phyloP scores from a whole-genome alignment of 2,329 filamentous ascomycete genomes.

The Penicillium sp. region DNA sequence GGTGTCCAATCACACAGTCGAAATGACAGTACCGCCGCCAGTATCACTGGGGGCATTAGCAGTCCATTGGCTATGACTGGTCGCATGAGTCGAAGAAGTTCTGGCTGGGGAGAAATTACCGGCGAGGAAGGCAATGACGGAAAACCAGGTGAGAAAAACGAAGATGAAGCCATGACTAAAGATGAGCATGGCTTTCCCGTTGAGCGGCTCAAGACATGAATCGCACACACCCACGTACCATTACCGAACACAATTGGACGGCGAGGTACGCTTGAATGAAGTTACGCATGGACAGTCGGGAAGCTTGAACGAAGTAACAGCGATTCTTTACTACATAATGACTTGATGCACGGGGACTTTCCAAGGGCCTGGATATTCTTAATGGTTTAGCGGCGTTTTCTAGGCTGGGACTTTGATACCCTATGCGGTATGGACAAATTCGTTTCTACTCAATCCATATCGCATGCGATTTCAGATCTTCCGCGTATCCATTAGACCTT shows the following conservation, averaged over 20 bases:
- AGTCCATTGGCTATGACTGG: constrained; percentile 57
- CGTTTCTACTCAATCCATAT: constrained; percentile 11
- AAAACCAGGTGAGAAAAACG: constrained; percentile 17
- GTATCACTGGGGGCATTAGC: constrained; percentile 57
- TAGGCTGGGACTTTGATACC: constrained; percentile 21
- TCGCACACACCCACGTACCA: neutral
- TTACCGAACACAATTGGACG: neutral
- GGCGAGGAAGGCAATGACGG: constrained; percentile 36
- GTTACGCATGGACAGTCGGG: constrained; percentile 11
- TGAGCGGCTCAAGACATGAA: constrained; percentile 12
- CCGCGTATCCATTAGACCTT: constrained; percentile 6
- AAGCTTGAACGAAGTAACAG: constrained; percentile 3
- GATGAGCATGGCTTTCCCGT: constrained; percentile 8
- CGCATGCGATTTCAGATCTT: constrained; percentile 7
- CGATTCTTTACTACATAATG: constrained; percentile 17
- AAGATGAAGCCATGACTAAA: constrained; percentile 37
- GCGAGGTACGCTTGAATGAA: constrained; percentile 13
- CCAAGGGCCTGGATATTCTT: constrained; percentile 9
- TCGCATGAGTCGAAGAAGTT: constrained; percentile 42
- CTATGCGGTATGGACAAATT: constrained; percentile 16
- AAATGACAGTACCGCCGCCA: constrained; percentile 78
- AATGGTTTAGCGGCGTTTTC: constrained; percentile 12
- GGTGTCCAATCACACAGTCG: constrained; percentile 72
- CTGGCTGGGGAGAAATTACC: constrained; percentile 45
- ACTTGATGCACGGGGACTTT: constrained; percentile 17